A percentile compares a stretch with the other conserved stretches of the same genome.
Conservation (phyloP, 257 asterid genomes). For the Capsicum rhomboideum region DNA sequence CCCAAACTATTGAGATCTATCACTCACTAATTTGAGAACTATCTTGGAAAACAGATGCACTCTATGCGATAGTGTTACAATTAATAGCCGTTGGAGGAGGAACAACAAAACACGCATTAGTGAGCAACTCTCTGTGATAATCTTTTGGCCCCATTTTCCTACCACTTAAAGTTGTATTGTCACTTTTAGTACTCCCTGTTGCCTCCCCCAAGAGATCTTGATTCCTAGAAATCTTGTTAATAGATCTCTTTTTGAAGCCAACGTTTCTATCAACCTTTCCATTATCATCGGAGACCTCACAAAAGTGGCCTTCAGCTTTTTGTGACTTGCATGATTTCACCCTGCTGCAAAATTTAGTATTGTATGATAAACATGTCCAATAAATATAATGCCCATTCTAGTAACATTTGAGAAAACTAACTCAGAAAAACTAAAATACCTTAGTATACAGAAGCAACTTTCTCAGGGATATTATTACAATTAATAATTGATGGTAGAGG, state of each 20-base stretch:
- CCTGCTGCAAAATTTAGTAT: not conserved
- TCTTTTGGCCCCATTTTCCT: conserved; percentile 16
- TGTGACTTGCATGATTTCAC: conserved; percentile 28
- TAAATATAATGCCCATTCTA: not conserved
- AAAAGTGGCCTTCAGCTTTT: conserved; percentile 12
- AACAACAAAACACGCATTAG: conserved; percentile 11
- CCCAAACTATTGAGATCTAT: no score
- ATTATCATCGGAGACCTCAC: not conserved
- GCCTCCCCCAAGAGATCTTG: no score
- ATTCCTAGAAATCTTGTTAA: no score
- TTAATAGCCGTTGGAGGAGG: conserved; percentile 14
- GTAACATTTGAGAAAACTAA: conserved; percentile 3
- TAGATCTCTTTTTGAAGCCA: no score
- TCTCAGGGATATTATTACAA: conserved; percentile 17
- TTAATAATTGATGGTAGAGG: not conserved
- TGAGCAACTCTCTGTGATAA: conserved; percentile 7
- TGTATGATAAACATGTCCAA: no score
- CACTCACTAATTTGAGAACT: not conserved
- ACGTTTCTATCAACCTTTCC: no score
- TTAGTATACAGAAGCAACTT: conserved; percentile 25
- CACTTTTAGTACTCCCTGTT: not conserved
- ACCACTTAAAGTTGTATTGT: conserved; percentile 2
- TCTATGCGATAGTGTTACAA: conserved; percentile 17
- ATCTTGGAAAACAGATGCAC: conserved; percentile 36
- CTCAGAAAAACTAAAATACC: conserved; percentile 11